Percentiles rank a stretch among this genome's conserved stretches.
phyloP scores from a whole-genome alignment of 1,284 basidiomycete genomes.

The Malassezia psittaci region DNA sequence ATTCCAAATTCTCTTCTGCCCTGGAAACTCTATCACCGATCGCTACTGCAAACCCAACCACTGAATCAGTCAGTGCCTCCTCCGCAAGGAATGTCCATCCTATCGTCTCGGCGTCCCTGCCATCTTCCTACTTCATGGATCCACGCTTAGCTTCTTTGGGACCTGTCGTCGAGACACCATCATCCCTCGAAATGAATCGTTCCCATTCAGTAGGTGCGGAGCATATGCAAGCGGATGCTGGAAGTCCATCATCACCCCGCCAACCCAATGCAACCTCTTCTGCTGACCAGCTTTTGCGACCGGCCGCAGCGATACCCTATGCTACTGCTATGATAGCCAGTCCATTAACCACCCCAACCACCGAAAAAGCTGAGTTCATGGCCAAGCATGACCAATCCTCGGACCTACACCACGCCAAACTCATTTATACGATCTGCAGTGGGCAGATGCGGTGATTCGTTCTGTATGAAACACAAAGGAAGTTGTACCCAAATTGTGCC shows the following conservation, averaged over 20 bases:
- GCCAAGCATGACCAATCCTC: background rate
- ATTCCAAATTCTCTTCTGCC: background rate
- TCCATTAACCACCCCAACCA: too few species aligned
- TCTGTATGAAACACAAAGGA: background rate
- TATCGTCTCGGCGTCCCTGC: background rate
- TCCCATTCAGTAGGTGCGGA: too few species aligned
- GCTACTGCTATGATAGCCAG: background rate
- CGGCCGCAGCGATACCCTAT: constrained; percentile 2
- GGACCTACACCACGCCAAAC: constrained; percentile 1
- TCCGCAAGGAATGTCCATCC: background rate
- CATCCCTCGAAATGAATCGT: too few species aligned
- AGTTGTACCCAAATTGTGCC: too few species aligned
- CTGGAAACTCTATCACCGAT: background rate
- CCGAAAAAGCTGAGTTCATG: too few species aligned
- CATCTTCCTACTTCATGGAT: background rate
- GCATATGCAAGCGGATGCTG: too few species aligned
- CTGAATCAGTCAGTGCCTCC: background rate
- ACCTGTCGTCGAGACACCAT: background rate
- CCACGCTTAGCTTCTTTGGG: background rate
- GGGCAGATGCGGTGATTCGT: background rate
- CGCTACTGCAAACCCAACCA: background rate
- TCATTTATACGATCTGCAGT: constrained; percentile 9
- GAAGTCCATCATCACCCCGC: too few species aligned
- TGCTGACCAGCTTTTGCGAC: background rate
- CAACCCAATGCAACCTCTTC: too few species aligned